Evolutionary conservation across 208 protist species (phyloP).

Genomic region (Blechomonas ayalai): DNA sequence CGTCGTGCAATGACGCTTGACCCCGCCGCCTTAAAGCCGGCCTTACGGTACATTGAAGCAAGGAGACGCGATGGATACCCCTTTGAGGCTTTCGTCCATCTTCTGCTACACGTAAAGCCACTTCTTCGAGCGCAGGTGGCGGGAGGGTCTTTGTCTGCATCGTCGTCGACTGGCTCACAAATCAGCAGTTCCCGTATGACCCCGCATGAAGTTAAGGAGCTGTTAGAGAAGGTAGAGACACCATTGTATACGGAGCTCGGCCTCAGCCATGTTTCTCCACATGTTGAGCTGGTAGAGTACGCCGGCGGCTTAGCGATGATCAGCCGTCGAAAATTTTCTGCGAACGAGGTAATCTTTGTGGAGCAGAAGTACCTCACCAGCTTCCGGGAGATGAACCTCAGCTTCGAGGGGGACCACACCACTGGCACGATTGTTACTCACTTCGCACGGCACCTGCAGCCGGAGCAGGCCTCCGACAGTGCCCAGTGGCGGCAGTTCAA

Average conservation of each 20-base stretch:
- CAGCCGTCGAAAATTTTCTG: constrained; percentile 40
- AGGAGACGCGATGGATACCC: constrained; percentile 40
- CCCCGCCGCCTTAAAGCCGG: constrained; percentile 44
- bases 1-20: constrained; percentile 22
- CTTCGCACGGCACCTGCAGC: constrained; percentile 55
- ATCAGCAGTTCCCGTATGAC: too few relatives aligned
- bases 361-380: constrained; percentile 58
- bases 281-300: constrained; percentile 70
- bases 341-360: constrained; percentile 63
- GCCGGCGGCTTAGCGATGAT: constrained; percentile 68
- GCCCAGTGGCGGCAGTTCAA: constrained; percentile 39
- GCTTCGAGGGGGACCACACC: constrained; percentile 24
- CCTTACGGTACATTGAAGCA: constrained; percentile 61
- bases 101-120: constrained; percentile 43
- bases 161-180: too few relatives aligned
- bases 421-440: constrained; percentile 47
- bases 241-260: constrained; percentile 43
- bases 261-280: constrained; percentile 33
- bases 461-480: constrained; percentile 31
- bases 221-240: constrained; percentile 22
- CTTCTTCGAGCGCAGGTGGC: constrained; percentile 25
- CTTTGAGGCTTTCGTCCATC: constrained; percentile 73
- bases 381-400: constrained; percentile 37
- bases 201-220: constrained; percentile 9
- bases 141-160: background rate